Conservation (phyloP, 176 grass and related monocot genomes). For the Urochloa ruziziensis region DNA sequence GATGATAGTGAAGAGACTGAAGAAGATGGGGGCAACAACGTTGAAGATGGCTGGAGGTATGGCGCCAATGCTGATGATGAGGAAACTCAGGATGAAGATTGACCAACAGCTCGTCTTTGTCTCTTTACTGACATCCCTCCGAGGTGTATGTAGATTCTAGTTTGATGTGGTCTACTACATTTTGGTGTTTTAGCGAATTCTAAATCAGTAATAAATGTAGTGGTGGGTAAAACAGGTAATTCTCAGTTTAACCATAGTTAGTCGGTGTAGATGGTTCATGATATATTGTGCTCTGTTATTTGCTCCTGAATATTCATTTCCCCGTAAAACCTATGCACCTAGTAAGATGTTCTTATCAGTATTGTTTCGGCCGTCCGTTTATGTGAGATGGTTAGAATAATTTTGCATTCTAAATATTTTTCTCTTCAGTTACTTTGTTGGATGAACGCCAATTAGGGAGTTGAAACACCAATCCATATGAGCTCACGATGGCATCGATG, state of each 20-base stretch:
- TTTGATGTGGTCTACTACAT: slow-evolving; percentile 3
- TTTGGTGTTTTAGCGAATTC: neutral
- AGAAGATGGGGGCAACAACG: slow-evolving; percentile 55
- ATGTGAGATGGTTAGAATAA: neutral
- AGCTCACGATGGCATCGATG: too few relatives aligned
- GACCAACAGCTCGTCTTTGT: neutral
- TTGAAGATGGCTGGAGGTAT: slow-evolving; percentile 56
- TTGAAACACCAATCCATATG: neutral
- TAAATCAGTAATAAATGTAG: neutral
- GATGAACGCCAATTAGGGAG: neutral
- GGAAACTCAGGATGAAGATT: slow-evolving; percentile 84
- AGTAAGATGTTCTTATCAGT: neutral
- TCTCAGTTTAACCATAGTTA: neutral
- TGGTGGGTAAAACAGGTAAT: neutral
- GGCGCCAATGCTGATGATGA: slow-evolving; percentile 62
- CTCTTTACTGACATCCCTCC: neutral
- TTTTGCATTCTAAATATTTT: neutral
- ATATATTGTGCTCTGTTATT: neutral
- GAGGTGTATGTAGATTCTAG: neutral
- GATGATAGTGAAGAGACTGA: slow-evolving; percentile 73
- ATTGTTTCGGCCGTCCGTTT: neutral
- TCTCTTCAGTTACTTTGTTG: neutral
- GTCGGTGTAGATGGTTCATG: neutral
- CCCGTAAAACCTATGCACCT: neutral
- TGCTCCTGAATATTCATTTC: neutral